Evolutionary conservation across 2,329 filamentous ascomycete genomes (phyloP).

Genomic region (Sphaerulina populicola): DNA sequence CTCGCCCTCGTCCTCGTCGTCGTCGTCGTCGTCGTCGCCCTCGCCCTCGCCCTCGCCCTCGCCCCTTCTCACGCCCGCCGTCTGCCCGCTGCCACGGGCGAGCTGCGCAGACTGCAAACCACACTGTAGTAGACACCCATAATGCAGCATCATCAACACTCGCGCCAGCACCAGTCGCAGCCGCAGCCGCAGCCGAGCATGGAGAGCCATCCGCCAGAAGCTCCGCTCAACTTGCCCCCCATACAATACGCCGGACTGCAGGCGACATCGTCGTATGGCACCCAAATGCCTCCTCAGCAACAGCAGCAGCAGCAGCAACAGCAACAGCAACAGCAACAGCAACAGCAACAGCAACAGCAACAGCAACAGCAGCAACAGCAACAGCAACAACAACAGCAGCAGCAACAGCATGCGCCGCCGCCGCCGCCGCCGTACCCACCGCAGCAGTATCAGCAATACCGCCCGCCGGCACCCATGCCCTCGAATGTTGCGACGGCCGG

Average conservation of each 20-base stretch:
- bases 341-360: too few species aligned
- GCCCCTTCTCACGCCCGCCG: too few species aligned
- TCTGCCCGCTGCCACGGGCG: too few species aligned
- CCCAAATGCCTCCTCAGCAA: slow-evolving; percentile 10
- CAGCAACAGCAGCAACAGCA: slow-evolving; percentile 5
- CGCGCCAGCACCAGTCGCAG: slow-evolving; percentile 7
- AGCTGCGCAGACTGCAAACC: neutral
- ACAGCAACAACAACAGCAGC: slow-evolving; percentile 5
- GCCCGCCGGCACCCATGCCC: slow-evolving; percentile 8
- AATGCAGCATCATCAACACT: neutral
- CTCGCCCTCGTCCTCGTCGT: neutral
- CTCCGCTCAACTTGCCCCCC: slow-evolving; percentile 18
- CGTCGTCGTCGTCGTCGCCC: too few species aligned
- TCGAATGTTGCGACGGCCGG: slow-evolving; percentile 15
- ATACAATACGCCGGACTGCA: slow-evolving; percentile 17
- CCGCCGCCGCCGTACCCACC: slow-evolving; percentile 23
- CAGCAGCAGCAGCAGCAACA: slow-evolving; percentile 7
- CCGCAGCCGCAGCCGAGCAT: slow-evolving; percentile 11
- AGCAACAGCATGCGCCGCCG: neutral
- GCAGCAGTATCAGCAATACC: slow-evolving; percentile 21
- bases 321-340: neutral
- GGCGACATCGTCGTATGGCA: slow-evolving; percentile 6
- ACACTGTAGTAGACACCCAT: neutral
- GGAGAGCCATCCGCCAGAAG: slow-evolving; percentile 10
- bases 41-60: too few species aligned